phyloP scores from a whole-genome alignment of 768 basidiomycete genomes.

The Russula abietina region DNA sequence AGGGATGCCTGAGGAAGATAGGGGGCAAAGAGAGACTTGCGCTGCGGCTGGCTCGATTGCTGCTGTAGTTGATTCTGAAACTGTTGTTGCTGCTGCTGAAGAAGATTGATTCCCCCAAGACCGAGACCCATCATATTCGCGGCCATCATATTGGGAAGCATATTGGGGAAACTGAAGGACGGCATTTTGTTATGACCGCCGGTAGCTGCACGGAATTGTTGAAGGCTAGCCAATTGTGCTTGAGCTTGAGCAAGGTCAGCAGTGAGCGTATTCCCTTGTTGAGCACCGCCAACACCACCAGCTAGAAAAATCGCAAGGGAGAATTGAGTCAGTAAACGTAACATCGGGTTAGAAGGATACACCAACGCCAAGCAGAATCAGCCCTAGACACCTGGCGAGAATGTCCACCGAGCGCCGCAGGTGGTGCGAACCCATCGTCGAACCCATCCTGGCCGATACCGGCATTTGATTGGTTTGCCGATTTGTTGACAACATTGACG shows the following conservation, averaged over 20 bases:
- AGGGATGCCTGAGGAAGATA: constrained; percentile 97
- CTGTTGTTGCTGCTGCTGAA: constrained; percentile 91
- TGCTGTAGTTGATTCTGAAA: constrained; percentile 96
- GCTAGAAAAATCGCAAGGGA: constrained; percentile 37
- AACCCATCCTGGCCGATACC: constrained; percentile 61
- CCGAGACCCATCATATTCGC: constrained; percentile 93
- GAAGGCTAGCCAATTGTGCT: constrained; percentile 91
- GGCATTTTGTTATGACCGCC: constrained; percentile 95
- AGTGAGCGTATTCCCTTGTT: constrained; percentile 54
- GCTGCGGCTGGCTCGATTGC: constrained; percentile 85
- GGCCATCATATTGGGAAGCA: constrained; percentile 96
- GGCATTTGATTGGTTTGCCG: constrained; percentile 41
- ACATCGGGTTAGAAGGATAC: constrained; percentile 41
- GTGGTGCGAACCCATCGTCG: constrained; percentile 74
- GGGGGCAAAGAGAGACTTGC: constrained; percentile 97
- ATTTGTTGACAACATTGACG: constrained; percentile 85
- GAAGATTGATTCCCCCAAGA: constrained; percentile 72
- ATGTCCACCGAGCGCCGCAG: constrained; percentile 56
- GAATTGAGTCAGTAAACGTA: constrained; percentile 15
- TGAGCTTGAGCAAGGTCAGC: constrained; percentile 94
- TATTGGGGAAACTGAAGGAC: constrained; percentile 96
- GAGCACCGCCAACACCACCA: constrained; percentile 63
- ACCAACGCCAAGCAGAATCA: constrained; percentile 86
- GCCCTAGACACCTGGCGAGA: constrained; percentile 69
- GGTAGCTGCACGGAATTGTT: constrained; percentile 93